These are phyloP conservation scores for Austropuccinia psidii DNA, from an alignment of 1,284 basidiomycete genomes.

Conservation along the genomic window DNA sequence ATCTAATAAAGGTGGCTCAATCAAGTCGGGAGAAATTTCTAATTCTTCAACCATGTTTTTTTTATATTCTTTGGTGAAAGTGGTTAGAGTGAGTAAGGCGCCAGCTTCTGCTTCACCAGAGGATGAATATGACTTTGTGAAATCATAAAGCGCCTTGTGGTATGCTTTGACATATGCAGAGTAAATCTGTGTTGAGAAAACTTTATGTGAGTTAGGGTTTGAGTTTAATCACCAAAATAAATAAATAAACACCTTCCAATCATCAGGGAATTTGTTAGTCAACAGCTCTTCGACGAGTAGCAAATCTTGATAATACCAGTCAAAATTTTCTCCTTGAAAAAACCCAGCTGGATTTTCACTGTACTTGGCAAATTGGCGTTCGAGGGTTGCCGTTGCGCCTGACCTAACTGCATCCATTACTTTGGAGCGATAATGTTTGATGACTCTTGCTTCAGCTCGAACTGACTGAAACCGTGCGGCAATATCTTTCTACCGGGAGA, in stretches of 20 bases:
- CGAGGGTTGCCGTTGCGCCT: slow-evolving; percentile 67
- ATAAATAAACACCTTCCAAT: slow-evolving; percentile 47
- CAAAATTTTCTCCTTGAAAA: slow-evolving; percentile 58
- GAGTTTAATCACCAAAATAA: neutral
- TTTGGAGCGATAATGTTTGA: slow-evolving; percentile 94
- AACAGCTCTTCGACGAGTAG: slow-evolving; percentile 80
- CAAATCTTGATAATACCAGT: slow-evolving; percentile 93
- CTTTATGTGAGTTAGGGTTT: neutral
- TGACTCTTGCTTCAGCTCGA: slow-evolving; percentile 60
- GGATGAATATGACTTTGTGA: slow-evolving; percentile 63
- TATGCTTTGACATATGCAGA: slow-evolving; percentile 78
- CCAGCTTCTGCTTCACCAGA: slow-evolving; percentile 72
- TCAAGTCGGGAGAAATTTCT: slow-evolving; percentile 71
- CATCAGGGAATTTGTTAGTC: slow-evolving; percentile 81
- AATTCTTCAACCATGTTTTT: slow-evolving; percentile 83
- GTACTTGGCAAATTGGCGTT: slow-evolving; percentile 60
- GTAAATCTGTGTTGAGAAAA: slow-evolving; percentile 59
- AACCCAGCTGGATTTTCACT: slow-evolving; percentile 63
- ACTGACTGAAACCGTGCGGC: slow-evolving; percentile 35
- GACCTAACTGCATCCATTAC: slow-evolving; percentile 71
- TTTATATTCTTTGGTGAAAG: slow-evolving; percentile 93
- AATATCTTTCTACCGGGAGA: slow-evolving; percentile 24
- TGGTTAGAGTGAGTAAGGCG: slow-evolving; percentile 73
- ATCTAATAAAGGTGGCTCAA: slow-evolving; percentile 73
- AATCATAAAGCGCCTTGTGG: slow-evolving; percentile 75